A percentile compares a stretch with the other conserved stretches of the same genome.
phyloP scores from a whole-genome alignment of 331 rosid genomes.

The Quercus phellos region DNA sequence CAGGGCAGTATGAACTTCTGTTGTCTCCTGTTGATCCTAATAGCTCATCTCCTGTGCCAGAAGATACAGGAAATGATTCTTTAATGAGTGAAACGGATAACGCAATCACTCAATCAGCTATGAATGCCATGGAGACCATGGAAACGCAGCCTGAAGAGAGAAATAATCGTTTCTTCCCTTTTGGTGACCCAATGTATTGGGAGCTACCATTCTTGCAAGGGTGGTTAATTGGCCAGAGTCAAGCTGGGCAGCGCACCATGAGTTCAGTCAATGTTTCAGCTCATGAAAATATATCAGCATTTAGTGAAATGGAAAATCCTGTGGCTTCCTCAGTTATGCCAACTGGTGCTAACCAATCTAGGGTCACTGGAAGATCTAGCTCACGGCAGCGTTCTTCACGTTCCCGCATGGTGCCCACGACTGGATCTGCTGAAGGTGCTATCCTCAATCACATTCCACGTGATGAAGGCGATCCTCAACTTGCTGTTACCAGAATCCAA shows the following conservation, averaged over 20 bases:
- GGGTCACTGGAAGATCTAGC: constrained; percentile 60
- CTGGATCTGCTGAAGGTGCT: constrained; percentile 54
- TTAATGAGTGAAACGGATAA: constrained; percentile 37
- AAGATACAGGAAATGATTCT: constrained; percentile 40
- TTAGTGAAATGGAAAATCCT: constrained; percentile 40
- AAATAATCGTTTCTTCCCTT: constrained; percentile 49
- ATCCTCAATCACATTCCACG: constrained; percentile 30
- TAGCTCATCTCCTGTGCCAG: constrained; percentile 33
- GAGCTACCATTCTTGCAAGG: constrained; percentile 95
- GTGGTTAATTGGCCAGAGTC: constrained; percentile 90
- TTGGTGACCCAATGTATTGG: constrained; percentile 68
- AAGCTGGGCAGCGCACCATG: constrained; percentile 59
- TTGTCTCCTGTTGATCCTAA: constrained; percentile 70
- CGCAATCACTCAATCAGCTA: constrained; percentile 35
- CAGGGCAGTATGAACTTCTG: constrained; percentile 66
- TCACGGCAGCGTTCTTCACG: constrained; percentile 52
- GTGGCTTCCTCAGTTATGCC: constrained; percentile 47
- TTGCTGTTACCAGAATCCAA: constrained; percentile 61
- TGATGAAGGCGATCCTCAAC: constrained; percentile 63
- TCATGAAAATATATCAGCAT: constrained; percentile 35
- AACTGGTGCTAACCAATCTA: constrained; percentile 46
- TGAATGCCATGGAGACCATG: constrained; percentile 29
- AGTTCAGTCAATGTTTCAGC: constrained; percentile 25
- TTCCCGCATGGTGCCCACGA: constrained; percentile 35
- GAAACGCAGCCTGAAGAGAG: constrained; percentile 64